Conservation (phyloP, 768 basidiomycete genomes). For the Lepiota venenata region DNA sequence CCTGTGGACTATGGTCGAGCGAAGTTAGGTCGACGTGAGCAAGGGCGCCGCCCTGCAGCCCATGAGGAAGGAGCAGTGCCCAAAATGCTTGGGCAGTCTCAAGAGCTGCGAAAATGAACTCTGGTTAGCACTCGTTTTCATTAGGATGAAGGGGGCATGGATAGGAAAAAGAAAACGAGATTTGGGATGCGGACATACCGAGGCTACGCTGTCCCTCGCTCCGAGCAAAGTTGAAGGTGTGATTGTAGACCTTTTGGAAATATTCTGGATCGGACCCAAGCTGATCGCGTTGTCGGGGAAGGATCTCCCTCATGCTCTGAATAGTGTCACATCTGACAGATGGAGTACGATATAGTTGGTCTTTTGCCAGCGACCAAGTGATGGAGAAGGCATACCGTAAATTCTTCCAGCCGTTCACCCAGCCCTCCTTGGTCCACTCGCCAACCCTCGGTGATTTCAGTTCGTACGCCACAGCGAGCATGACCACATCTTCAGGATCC, state of each 20-base stretch:
- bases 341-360: neutral
- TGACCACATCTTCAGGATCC: slow-evolving; percentile 77
- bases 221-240: slow-evolving; percentile 79
- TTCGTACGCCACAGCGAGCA: slow-evolving; percentile 80
- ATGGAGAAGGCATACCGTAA: slow-evolving; percentile 48
- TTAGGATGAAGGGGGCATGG: neutral
- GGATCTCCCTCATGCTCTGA: slow-evolving; percentile 50
- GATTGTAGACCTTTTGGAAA: slow-evolving; percentile 76
- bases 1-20: slow-evolving; percentile 28
- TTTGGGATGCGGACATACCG: slow-evolving; percentile 38
- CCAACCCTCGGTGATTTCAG: slow-evolving; percentile 74
- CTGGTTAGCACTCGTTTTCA: neutral
- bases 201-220: slow-evolving; percentile 77
- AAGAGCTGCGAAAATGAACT: slow-evolving; percentile 36
- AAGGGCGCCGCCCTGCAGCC: slow-evolving; percentile 64
- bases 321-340: slow-evolving; percentile 60
- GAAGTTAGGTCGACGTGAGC: slow-evolving; percentile 29
- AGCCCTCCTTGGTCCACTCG: slow-evolving; percentile 65
- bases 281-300: slow-evolving; percentile 53
- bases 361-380: neutral
- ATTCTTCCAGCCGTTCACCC: slow-evolving; percentile 79
- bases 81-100: slow-evolving; percentile 79
- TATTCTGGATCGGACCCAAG: slow-evolving; percentile 64
- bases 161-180: neutral
- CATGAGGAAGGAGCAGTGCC: slow-evolving; percentile 72